Evolutionary conservation across 2,329 filamentous ascomycete species (phyloP).

Genomic region (Calonectria fujianensis): DNA sequence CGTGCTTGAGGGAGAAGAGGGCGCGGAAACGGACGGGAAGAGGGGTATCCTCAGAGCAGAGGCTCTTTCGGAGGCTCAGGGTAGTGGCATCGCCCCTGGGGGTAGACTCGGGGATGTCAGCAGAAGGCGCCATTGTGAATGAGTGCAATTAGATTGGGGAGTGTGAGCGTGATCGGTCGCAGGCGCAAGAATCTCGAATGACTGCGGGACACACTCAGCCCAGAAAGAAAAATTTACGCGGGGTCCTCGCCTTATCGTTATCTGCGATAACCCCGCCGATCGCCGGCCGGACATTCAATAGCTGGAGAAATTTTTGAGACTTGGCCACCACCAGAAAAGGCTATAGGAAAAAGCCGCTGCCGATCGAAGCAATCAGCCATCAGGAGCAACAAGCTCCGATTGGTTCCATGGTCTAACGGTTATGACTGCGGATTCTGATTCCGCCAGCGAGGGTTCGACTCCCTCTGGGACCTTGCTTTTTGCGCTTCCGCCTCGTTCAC

Average conservation of each 20-base stretch:
- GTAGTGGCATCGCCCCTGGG: conserved; percentile 68
- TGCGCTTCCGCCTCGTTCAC: neutral
- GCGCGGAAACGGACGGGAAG: conserved; percentile 95
- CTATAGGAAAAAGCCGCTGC: conserved; percentile 26
- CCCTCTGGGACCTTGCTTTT: conserved; percentile 58
- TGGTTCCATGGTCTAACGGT: conserved; percentile 62
- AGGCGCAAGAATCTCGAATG: conserved; percentile 35
- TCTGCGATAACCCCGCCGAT: conserved; percentile 47
- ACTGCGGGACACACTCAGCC: conserved; percentile 42
- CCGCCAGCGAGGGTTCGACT: conserved; percentile 63
- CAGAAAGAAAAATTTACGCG: conserved; percentile 61
- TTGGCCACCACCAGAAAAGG: neutral
- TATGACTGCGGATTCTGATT: conserved; percentile 63
- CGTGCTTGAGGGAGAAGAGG: conserved; percentile 97
- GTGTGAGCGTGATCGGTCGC: conserved; percentile 40
- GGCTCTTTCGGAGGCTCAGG: conserved; percentile 80
- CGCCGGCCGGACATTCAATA: conserved; percentile 26
- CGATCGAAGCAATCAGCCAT: conserved; percentile 37
- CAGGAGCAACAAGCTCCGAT: conserved; percentile 54
- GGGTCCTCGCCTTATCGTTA: conserved; percentile 57
- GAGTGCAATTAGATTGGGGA: conserved; percentile 31
- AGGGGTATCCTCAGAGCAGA: conserved; percentile 86
- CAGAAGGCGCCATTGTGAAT: conserved; percentile 54
- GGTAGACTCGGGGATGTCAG: conserved; percentile 46
- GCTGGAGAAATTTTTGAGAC: conserved; percentile 26